Base-by-base conservation (phyloP, 2,329 filamentous ascomycete genomes). In the Cladosporium sp. region DNA sequence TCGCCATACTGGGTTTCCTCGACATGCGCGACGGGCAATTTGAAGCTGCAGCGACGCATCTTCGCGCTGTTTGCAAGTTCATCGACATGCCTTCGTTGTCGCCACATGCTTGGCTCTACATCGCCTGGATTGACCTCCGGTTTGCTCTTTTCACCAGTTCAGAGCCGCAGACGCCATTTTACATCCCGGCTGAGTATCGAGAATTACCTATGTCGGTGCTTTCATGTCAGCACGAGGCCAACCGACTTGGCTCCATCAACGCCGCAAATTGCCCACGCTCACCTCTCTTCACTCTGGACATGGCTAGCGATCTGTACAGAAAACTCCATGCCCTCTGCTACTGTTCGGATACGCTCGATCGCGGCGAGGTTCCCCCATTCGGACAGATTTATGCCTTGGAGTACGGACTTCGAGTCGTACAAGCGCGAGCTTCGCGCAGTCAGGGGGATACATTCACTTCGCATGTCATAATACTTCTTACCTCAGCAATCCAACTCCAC, bases 311-410 rank as follows among this genome's bases (percentile, higher is more conserved):
- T 26, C 18, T 63, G 18, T 56, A 56, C 18, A 23, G 61, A 10
- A 63, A 63, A 46, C 50, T 56, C 18, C 61, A 63, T 37, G 61
- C 61, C 12, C 61, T 63, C 14, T 63, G 61, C n/a, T 46, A 63
- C n/a, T 63, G 61, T 21, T 55, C 61, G 8, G 61, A 63, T 4
- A 56, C 50, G 14, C 49, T 56, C 6, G 18, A 10, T 10, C 21
- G 31, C 5, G 16, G 21, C 2, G 50, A 63, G 12, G 18, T 14
- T 6, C 61, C 61, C 6, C 61, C 61, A 16, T 63, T 56, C 7
- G 61, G 61, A 1, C 61, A 63, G 26, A 52, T 63, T 7, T 63
- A 63, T 16, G 61, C 61, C 23, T 35, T 63, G 11, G 61, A 63
- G 35, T 63, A 63, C 23, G 61, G 61, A 18, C 61, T 63, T 16